phyloP scores from a whole-genome alignment of 1,139 yeast species.

The Yamadazyma triangularis region DNA sequence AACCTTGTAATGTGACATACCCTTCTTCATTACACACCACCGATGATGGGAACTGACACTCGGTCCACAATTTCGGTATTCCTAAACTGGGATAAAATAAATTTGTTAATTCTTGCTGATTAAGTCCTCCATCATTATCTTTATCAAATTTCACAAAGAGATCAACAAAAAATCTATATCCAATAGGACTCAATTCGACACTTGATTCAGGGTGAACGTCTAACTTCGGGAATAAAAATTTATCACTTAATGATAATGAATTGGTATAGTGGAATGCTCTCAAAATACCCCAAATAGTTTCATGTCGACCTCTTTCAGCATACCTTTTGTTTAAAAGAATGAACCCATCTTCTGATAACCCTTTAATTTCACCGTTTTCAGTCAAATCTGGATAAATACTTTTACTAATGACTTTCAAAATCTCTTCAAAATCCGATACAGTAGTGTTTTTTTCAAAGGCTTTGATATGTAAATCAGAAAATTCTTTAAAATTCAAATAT shows the following conservation, averaged over 20 bases:
- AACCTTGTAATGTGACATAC: constrained; percentile 87
- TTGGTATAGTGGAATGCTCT: constrained; percentile 88
- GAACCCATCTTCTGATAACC: constrained; percentile 74
- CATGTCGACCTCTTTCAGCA: constrained; percentile 90
- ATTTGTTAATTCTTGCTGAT: constrained; percentile 59
- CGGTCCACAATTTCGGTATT: constrained; percentile 80
- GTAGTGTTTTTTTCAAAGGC: constrained; percentile 57
- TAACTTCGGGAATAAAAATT: constrained; percentile 68
- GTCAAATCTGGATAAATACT: constrained; percentile 22
- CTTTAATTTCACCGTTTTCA: constrained; percentile 24
- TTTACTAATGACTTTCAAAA: constrained; percentile 21
- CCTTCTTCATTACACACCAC: constrained; percentile 90
- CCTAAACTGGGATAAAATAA: constrained; percentile 91
- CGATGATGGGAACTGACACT: constrained; percentile 77
- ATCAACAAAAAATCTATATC: constrained; percentile 88
- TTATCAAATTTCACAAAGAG: constrained; percentile 80
- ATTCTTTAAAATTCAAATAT: constrained; percentile 62
- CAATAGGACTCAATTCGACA: constrained; percentile 91
- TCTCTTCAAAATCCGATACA: constrained; percentile 25
- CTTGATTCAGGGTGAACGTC: constrained; percentile 76
- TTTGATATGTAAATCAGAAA: constrained; percentile 61
- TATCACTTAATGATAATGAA: constrained; percentile 78
- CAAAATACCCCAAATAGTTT: constrained; percentile 92
- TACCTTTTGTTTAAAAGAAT: constrained; percentile 70
- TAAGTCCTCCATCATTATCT: constrained; percentile 94